Conservation (phyloP, 2,329 filamentous ascomycete species). For the Chaetomiaceae sp. region DNA sequence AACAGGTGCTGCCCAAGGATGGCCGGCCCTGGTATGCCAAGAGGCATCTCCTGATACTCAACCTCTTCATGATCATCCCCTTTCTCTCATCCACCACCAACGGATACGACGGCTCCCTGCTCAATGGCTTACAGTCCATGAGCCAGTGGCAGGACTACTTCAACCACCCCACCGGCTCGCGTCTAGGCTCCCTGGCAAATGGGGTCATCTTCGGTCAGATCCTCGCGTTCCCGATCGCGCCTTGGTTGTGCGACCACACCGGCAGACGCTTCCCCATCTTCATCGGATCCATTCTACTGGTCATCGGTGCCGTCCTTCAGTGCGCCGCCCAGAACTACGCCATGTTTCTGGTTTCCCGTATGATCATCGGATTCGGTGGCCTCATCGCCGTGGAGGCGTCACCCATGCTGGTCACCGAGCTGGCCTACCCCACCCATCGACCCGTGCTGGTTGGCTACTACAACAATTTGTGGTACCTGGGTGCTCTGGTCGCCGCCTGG, state of each 20-base stretch:
- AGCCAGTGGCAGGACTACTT: background rate
- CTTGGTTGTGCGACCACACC: conserved; percentile 34
- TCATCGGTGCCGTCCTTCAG: conserved; percentile 35
- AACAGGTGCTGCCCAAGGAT: background rate
- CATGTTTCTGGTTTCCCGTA: conserved; percentile 33
- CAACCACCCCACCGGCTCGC: conserved; percentile 26
- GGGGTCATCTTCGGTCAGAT: conserved; percentile 40
- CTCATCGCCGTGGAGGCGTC: conserved; percentile 33
- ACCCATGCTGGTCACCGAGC: conserved; percentile 34
- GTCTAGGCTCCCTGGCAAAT: conserved; percentile 39
- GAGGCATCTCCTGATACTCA: background rate
- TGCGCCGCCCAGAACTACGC: conserved; percentile 28
- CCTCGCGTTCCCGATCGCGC: conserved; percentile 39
- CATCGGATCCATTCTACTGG: conserved; percentile 32
- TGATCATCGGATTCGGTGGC: conserved; percentile 33
- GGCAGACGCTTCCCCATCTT: conserved; percentile 37
- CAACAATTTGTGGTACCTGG: conserved; percentile 29
- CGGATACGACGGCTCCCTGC: background rate
- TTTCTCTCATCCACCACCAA: background rate
- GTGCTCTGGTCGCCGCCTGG: conserved; percentile 34
- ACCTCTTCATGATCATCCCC: background rate
- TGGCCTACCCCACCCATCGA: conserved; percentile 32
- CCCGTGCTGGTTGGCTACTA: conserved; percentile 31
- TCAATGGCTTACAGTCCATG: background rate
- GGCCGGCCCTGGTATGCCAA: background rate